Evolutionary conservation across 2,329 filamentous ascomycete species (phyloP).

Genomic region (Colletotrichum magnum): DNA sequence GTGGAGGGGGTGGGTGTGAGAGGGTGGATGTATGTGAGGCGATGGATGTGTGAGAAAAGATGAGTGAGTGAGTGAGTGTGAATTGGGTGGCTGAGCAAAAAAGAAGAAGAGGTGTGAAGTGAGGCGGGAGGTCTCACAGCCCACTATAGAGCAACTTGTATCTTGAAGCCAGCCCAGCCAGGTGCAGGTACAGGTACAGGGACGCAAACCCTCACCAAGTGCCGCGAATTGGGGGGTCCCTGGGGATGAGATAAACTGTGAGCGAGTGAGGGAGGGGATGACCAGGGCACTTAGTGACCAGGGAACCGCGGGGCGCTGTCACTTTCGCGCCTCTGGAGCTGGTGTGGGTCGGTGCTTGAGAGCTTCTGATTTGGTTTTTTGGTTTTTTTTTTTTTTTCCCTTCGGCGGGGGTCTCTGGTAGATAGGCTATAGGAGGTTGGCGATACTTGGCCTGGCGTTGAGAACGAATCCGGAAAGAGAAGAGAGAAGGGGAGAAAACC

Average conservation of each 20-base stretch:
- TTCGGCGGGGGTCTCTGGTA: not conserved
- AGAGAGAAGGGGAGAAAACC: not conserved
- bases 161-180: too few species aligned
- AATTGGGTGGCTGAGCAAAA: conserved; percentile 34
- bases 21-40: conserved; percentile 2
- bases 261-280: not conserved
- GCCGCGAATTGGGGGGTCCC: conserved; percentile 15
- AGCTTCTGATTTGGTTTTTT: not conserved
- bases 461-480: not conserved
- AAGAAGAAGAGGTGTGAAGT: conserved; percentile 14
- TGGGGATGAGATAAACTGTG: not conserved
- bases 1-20: not conserved
- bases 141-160: conserved; percentile 17
- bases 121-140: conserved; percentile 35
- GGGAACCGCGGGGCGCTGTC: conserved; percentile 30
- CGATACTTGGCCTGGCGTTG: not conserved
- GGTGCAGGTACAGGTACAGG: too few species aligned
- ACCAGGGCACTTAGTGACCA: conserved; percentile 12
- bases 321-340: conserved; percentile 13
- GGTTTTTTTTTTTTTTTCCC: not conserved
- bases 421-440: not conserved
- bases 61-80: conserved; percentile 12
- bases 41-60: conserved; percentile 2
- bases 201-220: conserved; percentile 12
- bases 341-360: conserved; percentile 26